Conservation (phyloP, 208 protist species). For the Leishmania martiniquensis region DNA sequence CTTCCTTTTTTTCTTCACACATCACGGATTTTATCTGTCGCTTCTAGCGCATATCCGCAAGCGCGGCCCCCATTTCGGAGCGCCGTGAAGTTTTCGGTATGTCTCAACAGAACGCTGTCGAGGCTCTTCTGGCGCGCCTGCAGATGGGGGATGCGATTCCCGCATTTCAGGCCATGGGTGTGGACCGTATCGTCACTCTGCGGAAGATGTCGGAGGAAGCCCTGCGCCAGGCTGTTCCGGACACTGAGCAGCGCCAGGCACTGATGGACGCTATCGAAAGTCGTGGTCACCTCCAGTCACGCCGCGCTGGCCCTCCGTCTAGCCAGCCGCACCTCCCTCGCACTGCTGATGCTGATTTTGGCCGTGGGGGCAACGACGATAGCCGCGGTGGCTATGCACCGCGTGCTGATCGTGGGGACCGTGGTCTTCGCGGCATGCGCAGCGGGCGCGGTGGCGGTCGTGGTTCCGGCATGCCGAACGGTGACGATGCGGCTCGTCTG, state of each 20-base stretch:
- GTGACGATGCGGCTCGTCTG: slow-evolving; percentile 34
- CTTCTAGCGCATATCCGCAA: neutral
- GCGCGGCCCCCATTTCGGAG: neutral
- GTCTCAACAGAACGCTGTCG: slow-evolving; percentile 58
- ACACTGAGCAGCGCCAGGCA: slow-evolving; percentile 61
- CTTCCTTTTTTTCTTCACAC: neutral
- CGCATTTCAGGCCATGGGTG: slow-evolving; percentile 67
- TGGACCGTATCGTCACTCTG: slow-evolving; percentile 78
- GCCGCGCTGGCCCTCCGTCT: slow-evolving; percentile 32
- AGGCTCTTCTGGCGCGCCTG: slow-evolving; percentile 79
- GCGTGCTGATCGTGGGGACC: slow-evolving; percentile 43
- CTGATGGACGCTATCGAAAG: slow-evolving; percentile 80
- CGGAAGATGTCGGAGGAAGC: slow-evolving; percentile 73
- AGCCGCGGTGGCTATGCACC: slow-evolving; percentile 28
- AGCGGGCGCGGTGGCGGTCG: slow-evolving; percentile 43
- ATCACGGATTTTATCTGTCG: neutral
- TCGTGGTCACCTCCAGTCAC: slow-evolving; percentile 58
- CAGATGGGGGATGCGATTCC: slow-evolving; percentile 72
- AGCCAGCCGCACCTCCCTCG: slow-evolving; percentile 45
- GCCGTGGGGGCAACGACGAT: slow-evolving; percentile 30
- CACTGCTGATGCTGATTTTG: slow-evolving; percentile 41
- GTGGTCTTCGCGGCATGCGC: slow-evolving; percentile 30
- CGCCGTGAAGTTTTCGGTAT: slow-evolving; percentile 6
- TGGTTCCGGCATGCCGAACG: slow-evolving; percentile 14
- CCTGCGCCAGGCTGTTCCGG: slow-evolving; percentile 69